phyloP scores from a whole-genome alignment of 768 basidiomycete species.

The Dioszegia crocea region DNA sequence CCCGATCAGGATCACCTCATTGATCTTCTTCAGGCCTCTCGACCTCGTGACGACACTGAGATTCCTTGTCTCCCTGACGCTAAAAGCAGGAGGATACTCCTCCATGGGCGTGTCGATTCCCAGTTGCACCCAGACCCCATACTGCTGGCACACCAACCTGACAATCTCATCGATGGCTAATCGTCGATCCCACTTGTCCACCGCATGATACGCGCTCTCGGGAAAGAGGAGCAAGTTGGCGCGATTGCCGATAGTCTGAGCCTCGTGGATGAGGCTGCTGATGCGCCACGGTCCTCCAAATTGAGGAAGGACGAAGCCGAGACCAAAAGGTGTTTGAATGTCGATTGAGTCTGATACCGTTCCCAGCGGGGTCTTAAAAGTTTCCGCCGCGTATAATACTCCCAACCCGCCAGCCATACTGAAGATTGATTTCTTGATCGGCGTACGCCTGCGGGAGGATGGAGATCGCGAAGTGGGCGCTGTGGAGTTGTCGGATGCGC shows the following conservation, averaged over 20 bases:
- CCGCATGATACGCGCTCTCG: conserved; percentile 3
- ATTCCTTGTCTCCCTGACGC: not conserved
- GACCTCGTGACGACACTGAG: too few relatives aligned
- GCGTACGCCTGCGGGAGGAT: not conserved
- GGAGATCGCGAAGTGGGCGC: not conserved
- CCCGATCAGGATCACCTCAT: conserved; percentile 15
- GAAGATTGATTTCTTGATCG: not conserved
- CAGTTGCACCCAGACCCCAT: conserved; percentile 15
- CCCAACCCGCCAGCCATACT: not conserved
- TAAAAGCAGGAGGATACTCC: not conserved
- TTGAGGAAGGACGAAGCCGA: conserved; percentile 12
- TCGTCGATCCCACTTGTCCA: not conserved
- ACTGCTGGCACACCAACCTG: conserved; percentile 5
- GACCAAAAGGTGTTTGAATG: conserved; percentile 7
- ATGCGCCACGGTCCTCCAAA: not conserved
- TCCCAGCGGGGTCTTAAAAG: too few relatives aligned
- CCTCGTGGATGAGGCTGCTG: not conserved
- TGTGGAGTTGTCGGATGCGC: not conserved
- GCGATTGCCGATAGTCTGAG: not conserved
- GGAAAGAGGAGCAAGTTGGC: conserved; percentile 18
- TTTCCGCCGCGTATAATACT: too few relatives aligned
- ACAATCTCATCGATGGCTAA: conserved; percentile 9
- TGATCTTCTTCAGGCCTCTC: conserved; percentile 3
- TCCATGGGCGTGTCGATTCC: conserved; percentile 8
- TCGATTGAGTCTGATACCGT: conserved; percentile 2